Percentiles rank a stretch among this genome's conserved stretches.
Evolutionary conservation across 73 alveolate species (phyloP).

Genomic region (Strombidium stylifer): DNA sequence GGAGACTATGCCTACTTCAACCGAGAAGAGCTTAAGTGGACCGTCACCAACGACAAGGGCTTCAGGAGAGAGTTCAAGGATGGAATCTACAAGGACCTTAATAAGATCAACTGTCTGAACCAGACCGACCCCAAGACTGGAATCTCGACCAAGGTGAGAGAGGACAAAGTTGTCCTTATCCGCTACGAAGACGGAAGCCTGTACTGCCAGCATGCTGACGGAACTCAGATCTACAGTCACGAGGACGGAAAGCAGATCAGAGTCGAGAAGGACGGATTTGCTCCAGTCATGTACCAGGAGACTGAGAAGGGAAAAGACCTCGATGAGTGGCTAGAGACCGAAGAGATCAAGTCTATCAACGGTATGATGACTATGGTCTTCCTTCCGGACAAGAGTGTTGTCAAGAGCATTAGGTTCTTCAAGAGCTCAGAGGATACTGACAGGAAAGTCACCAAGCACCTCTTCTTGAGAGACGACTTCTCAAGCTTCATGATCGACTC

Average conservation of each 20-base stretch:
- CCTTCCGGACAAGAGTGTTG: slow-evolving; percentile 59
- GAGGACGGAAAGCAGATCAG: slow-evolving; percentile 74
- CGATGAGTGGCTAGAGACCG: slow-evolving; percentile 31
- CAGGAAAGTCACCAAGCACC: slow-evolving; percentile 43
- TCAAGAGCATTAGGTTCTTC: slow-evolving; percentile 40
- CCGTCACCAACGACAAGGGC: slow-evolving; percentile 74
- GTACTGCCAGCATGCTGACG: slow-evolving; percentile 89
- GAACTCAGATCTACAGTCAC: slow-evolving; percentile 86
- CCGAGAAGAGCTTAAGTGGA: slow-evolving; percentile 61
- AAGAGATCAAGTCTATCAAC: slow-evolving; percentile 30
- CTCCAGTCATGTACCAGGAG: slow-evolving; percentile 61
- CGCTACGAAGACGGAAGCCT: slow-evolving; percentile 78
- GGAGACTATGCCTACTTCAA: slow-evolving; percentile 61
- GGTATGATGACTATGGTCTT: slow-evolving; percentile 55
- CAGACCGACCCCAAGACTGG: slow-evolving; percentile 90
- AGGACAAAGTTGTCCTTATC: slow-evolving; percentile 88
- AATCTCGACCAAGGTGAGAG: slow-evolving; percentile 88
- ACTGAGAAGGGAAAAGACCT: not conserved
- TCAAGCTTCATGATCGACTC: slow-evolving; percentile 47
- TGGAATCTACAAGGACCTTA: slow-evolving; percentile 53
- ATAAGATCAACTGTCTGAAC: slow-evolving; percentile 84
- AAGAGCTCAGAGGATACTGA: too few species aligned
- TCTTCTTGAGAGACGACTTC: slow-evolving; percentile 64
- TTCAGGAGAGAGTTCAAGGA: slow-evolving; percentile 31
- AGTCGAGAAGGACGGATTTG: slow-evolving; percentile 81